A percentile compares a stretch with the other conserved stretches of the same genome.
These are phyloP conservation scores for Citrus mangshanensis DNA, from an alignment of 345 rosid species.

Conservation along the genomic window DNA sequence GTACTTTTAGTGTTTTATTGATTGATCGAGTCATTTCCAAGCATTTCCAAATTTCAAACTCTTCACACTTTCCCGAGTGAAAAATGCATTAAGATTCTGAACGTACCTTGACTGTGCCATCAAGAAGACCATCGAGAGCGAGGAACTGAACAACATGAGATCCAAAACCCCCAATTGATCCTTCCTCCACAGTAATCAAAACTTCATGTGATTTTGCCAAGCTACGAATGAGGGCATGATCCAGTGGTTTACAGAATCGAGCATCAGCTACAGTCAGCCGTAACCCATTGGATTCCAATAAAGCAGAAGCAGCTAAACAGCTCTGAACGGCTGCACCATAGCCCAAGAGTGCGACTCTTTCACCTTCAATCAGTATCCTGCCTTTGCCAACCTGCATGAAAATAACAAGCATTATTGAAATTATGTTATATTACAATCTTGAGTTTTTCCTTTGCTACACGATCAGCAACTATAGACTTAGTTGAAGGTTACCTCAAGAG, in stretches of 20 bases:
- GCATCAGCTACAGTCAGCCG: slow-evolving; percentile 81
- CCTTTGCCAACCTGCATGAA: slow-evolving; percentile 79
- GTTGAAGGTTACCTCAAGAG: slow-evolving; percentile 57
- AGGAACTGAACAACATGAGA: slow-evolving; percentile 95
- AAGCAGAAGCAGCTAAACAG: slow-evolving; percentile 71
- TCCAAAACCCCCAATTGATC: slow-evolving; percentile 94
- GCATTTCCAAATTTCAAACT: background rate
- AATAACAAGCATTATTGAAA: background rate
- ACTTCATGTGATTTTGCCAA: slow-evolving; percentile 84
- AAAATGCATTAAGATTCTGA: background rate
- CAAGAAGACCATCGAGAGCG: slow-evolving; percentile 87
- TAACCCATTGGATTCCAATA: slow-evolving; percentile 52
- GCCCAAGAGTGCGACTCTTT: slow-evolving; percentile 79
- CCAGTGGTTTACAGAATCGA: slow-evolving; percentile 88
- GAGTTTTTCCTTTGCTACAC: background rate
- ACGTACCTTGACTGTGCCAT: slow-evolving; percentile 81
- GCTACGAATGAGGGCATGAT: slow-evolving; percentile 67
- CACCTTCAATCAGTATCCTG: slow-evolving; percentile 79
- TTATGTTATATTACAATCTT: background rate
- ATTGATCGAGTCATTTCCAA: background rate
- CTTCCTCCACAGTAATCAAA: slow-evolving; percentile 90
- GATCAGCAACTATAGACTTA: background rate
- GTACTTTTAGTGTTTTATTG: background rate
- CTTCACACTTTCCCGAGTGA: background rate
- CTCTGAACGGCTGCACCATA: slow-evolving; percentile 88